phyloP scores from a whole-genome alignment of 176 grass and related monocot genomes.

The Carex littledalei region DNA sequence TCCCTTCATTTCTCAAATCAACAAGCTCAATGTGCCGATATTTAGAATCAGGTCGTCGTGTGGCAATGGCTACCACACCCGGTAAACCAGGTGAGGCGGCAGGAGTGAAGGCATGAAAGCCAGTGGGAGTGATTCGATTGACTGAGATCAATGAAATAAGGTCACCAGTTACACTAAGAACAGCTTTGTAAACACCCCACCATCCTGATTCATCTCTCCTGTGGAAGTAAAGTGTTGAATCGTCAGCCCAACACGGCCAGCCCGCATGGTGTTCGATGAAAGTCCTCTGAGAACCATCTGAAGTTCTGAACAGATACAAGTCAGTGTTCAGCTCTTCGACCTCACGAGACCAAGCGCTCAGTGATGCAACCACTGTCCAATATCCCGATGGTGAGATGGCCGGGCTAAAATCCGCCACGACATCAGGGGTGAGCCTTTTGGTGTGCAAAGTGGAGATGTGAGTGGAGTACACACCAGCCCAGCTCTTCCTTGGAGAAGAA shows the following conservation, averaged over 20 bases:
- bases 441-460: conserved; percentile 30
- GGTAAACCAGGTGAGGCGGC: conserved; percentile 56
- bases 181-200: conserved; percentile 70
- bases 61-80: conserved; percentile 61
- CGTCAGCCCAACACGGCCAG: conserved; percentile 82
- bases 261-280: conserved; percentile 40
- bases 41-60: conserved; percentile 42
- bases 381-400: conserved; percentile 66
- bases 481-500: conserved; percentile 42
- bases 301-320: conserved; percentile 63
- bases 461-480: conserved; percentile 61
- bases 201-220: conserved; percentile 59
- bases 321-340: conserved; percentile 63
- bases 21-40: conserved; percentile 91
- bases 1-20: conserved; percentile 18
- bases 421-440: conserved; percentile 43
- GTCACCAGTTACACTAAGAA: conserved; percentile 16
- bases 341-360: conserved; percentile 49
- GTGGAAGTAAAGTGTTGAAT: conserved; percentile 80
- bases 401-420: conserved; percentile 65
- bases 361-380: conserved; percentile 66
- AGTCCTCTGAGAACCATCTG: conserved; percentile 50
- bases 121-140: conserved; percentile 46
- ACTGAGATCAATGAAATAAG: conserved; percentile 23
- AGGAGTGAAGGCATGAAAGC: conserved; percentile 89